phyloP scores from a whole-genome alignment of 106 monocot genomes.

The Acorus calamus region DNA sequence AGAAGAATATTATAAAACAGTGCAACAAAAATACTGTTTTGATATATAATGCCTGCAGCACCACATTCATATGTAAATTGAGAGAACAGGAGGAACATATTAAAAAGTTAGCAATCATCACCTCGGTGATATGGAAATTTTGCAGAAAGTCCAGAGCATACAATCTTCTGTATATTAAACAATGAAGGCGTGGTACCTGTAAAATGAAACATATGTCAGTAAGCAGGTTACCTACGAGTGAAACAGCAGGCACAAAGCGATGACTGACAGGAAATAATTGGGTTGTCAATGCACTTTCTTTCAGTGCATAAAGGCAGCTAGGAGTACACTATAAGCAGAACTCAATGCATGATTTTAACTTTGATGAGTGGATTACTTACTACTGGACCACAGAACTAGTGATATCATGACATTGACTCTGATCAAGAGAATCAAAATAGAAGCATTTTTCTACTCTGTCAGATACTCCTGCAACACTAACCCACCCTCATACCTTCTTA shows the following conservation, averaged over 20 bases:
- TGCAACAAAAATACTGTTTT: no score
- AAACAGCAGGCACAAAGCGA: background rate
- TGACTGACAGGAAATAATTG: background rate
- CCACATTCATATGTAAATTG: no score
- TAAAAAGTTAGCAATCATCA: slow-evolving; percentile 15
- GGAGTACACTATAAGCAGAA: slow-evolving; percentile 24
- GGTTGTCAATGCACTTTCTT: background rate
- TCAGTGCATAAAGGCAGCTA: slow-evolving; percentile 38
- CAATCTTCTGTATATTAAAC: slow-evolving; percentile 60
- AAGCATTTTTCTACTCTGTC: no score
- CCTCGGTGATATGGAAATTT: slow-evolving; percentile 32
- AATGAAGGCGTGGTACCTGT: slow-evolving; percentile 90
- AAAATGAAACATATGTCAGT: slow-evolving; percentile 2
- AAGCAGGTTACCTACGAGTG: background rate
- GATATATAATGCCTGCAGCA: no score
- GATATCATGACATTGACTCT: no score
- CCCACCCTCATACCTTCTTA: no score
- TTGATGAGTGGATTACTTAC: no score
- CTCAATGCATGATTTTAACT: no score
- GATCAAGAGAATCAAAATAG: no score
- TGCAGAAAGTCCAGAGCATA: slow-evolving; percentile 52
- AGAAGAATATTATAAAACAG: no score
- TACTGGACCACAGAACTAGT: no score
- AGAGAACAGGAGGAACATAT: background rate
- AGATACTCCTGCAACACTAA: no score